A percentile compares a stretch with the other conserved stretches of the same genome.
Conservation (phyloP, 1,284 basidiomycete genomes). For the Cutaneotrichosporon cavernicola region DNA sequence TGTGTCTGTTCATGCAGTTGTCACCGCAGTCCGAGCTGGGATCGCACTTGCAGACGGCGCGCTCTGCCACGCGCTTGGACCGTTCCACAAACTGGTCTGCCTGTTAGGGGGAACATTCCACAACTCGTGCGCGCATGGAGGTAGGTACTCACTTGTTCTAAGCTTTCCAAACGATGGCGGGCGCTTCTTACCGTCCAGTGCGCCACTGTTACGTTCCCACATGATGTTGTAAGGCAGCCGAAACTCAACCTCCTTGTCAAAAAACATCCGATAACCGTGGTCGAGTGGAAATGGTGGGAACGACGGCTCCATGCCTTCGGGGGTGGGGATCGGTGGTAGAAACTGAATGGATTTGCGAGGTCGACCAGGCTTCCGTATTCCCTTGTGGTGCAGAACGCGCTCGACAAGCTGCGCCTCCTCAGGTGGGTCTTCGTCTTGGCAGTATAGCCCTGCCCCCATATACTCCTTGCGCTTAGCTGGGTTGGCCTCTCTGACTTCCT, state of each 20-base stretch:
- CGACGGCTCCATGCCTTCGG: slow-evolving; percentile 11
- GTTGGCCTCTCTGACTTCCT: slow-evolving; percentile 12
- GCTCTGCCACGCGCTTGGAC: not conserved
- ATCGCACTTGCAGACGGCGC: slow-evolving; percentile 51
- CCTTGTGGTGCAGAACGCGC: slow-evolving; percentile 27
- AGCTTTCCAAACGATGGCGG: slow-evolving; percentile 44
- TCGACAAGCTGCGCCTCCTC: slow-evolving; percentile 34
- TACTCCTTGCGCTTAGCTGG: slow-evolving; percentile 37
- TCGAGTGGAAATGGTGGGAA: slow-evolving; percentile 48
- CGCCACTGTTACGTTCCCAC: slow-evolving; percentile 48
- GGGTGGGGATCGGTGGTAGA: slow-evolving; percentile 13
- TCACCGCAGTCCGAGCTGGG: slow-evolving; percentile 50
- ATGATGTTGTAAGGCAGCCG: slow-evolving; percentile 49
- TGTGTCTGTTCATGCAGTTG: slow-evolving; percentile 55
- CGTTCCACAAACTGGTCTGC: slow-evolving; percentile 19
- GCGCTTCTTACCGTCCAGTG: slow-evolving; percentile 47
- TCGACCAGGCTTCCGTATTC: slow-evolving; percentile 13
- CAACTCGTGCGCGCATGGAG: not conserved
- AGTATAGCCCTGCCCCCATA: slow-evolving; percentile 45
- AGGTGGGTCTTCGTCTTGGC: slow-evolving; percentile 37
- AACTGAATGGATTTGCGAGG: slow-evolving; percentile 8
- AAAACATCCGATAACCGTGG: slow-evolving; percentile 39
- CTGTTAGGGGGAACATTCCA: not conserved
- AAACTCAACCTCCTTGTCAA: slow-evolving; percentile 47
- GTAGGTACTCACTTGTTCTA: slow-evolving; percentile 35